Conservation (phyloP, 129 eudicot species). For the Dittrichia graveolens region DNA sequence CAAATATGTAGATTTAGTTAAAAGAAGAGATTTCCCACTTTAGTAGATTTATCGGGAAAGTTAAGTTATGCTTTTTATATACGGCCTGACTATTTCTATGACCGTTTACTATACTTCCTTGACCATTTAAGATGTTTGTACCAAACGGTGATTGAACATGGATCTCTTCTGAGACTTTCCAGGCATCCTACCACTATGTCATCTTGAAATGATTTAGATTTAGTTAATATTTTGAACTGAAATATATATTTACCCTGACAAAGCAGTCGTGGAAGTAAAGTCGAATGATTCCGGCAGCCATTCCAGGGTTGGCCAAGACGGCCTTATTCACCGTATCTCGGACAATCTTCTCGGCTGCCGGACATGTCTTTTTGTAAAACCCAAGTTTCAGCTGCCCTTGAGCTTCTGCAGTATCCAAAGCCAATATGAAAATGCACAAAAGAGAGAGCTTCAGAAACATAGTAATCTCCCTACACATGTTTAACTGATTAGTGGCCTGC, state of each 20-base stretch:
- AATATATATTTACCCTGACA: slow-evolving; percentile 42
- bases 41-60: no score
- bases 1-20: no score
- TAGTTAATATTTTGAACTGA: not conserved
- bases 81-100: no score
- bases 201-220: not conserved
- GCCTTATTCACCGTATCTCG: slow-evolving; percentile 37
- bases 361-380: slow-evolving; percentile 44
- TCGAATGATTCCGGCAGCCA: slow-evolving; percentile 61
- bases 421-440: slow-evolving; percentile 24
- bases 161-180: no score
- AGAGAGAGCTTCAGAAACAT: slow-evolving; percentile 27
- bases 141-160: no score
- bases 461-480: slow-evolving; percentile 22
- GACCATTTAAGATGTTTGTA: no score
- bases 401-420: slow-evolving; percentile 30
- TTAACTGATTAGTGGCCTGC: slow-evolving; percentile 4
- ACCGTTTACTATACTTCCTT: no score
- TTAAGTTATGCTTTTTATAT: no score
- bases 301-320: slow-evolving; percentile 37
- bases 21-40: no score
- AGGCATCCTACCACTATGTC: not conserved
- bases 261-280: slow-evolving; percentile 62
- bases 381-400: slow-evolving; percentile 30
- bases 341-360: slow-evolving; percentile 46